These are phyloP conservation scores for Nematocida displodere DNA, from an alignment of 371 early-diverging fungal species.

Conservation along the genomic window DNA sequence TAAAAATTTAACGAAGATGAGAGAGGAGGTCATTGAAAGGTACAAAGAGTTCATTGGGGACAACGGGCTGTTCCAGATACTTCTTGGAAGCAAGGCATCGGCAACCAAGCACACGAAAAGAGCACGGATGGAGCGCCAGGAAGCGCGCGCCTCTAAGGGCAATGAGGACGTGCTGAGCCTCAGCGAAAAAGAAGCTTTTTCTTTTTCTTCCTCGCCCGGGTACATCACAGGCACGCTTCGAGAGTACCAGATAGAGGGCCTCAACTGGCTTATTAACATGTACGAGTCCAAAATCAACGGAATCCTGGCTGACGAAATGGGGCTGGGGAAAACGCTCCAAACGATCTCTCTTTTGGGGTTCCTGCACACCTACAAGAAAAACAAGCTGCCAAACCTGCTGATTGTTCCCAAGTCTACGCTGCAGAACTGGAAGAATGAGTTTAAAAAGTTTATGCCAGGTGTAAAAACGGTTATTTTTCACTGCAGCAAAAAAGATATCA, in stretches of 20 bases:
- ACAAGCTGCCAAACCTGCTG: constrained; percentile 54
- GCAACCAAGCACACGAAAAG: constrained; percentile 1
- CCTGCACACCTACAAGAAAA: constrained; percentile 51
- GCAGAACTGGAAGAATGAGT: constrained; percentile 59
- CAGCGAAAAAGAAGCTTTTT: constrained; percentile 54
- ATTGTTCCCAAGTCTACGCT: constrained; percentile 56
- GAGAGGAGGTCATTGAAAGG: constrained; percentile 48
- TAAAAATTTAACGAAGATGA: constrained; percentile 50
- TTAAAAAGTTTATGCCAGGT: constrained; percentile 53
- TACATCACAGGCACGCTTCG: constrained; percentile 58
- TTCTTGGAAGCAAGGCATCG: constrained; percentile 49
- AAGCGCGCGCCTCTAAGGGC: not conserved
- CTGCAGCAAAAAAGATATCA: constrained; percentile 72
- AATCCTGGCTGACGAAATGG: constrained; percentile 94
- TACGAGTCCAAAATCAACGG: constrained; percentile 92
- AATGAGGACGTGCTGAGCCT: constrained; percentile 41
- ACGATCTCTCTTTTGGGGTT: constrained; percentile 75
- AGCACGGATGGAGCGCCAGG: constrained; percentile 15
- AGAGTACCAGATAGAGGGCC: constrained; percentile 82
- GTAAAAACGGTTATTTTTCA: constrained; percentile 65
- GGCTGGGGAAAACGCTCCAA: constrained; percentile 88
- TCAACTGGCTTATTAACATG: constrained; percentile 91
- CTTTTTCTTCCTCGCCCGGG: constrained; percentile 56
- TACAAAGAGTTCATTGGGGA: constrained; percentile 61
- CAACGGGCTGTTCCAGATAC: constrained; percentile 56